Percentiles rank a stretch among this genome's conserved stretches.
Conservation (phyloP, 306 rosid species). For the Lathyrus sativus region DNA sequence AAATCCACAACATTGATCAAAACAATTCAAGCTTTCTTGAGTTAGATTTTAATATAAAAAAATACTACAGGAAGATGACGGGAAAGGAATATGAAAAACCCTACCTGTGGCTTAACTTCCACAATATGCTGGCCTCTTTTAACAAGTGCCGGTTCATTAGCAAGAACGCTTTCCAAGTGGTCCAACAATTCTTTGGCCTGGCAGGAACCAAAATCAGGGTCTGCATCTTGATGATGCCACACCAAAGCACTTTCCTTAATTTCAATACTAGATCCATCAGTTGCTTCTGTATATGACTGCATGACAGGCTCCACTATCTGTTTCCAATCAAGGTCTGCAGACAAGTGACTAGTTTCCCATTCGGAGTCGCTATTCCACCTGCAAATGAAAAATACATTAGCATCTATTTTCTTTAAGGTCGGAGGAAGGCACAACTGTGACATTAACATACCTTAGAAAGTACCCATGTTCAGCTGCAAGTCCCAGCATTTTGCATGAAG, state of each 20-base stretch:
- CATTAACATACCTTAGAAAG: constrained; percentile 62
- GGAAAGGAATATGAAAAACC: neutral
- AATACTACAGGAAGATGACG: neutral
- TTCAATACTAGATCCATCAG: constrained; percentile 84
- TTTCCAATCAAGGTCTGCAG: constrained; percentile 78
- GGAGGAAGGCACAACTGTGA: neutral
- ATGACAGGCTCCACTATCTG: constrained; percentile 73
- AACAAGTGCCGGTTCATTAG: constrained; percentile 77
- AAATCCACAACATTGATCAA: constrained; percentile 5
- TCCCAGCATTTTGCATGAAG: constrained; percentile 70
- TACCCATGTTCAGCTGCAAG: constrained; percentile 92
- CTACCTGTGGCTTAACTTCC: constrained; percentile 90
- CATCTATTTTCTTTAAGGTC: neutral
- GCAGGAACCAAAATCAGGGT: constrained; percentile 85
- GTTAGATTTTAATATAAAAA: constrained; percentile 10
- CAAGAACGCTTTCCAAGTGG: constrained; percentile 75
- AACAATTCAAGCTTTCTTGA: constrained; percentile 21
- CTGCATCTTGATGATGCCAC: constrained; percentile 93
- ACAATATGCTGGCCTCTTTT: constrained; percentile 78
- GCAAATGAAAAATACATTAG: constrained; percentile 23
- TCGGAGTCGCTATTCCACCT: constrained; percentile 64
- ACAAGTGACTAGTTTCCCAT: constrained; percentile 70
- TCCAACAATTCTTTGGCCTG: constrained; percentile 80
- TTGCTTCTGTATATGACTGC: constrained; percentile 72
- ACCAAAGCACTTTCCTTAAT: constrained; percentile 78